Conservation (phyloP, 2,329 filamentous ascomycete species). For the Westerdykella ornata region DNA sequence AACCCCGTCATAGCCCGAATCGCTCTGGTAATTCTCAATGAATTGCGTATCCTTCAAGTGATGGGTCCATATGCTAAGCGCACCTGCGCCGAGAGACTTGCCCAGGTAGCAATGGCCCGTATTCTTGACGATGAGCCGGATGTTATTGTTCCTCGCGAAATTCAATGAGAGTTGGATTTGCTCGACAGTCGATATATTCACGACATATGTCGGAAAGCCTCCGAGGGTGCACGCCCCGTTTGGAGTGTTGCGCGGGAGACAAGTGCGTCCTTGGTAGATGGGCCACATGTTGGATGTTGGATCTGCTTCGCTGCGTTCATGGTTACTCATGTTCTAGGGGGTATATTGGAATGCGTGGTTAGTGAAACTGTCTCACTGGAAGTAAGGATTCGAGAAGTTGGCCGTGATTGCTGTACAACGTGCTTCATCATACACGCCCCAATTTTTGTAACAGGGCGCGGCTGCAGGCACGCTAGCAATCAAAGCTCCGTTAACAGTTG, state of each 20-base stretch:
- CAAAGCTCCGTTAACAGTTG: slow-evolving; percentile 27
- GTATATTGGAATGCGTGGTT: slow-evolving; percentile 1
- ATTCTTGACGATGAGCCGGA: slow-evolving; percentile 11
- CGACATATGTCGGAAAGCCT: slow-evolving; percentile 3
- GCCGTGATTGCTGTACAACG: slow-evolving; percentile 1
- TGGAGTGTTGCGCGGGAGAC: not conserved
- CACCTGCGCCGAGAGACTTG: slow-evolving; percentile 3
- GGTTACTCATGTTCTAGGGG: not conserved
- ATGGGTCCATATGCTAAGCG: slow-evolving; percentile 8
- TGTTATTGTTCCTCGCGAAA: slow-evolving; percentile 10
- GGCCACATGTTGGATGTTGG: slow-evolving; percentile 4
- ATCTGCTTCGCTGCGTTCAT: not conserved
- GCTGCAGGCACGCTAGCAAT: slow-evolving; percentile 30
- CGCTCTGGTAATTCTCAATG: slow-evolving; percentile 3
- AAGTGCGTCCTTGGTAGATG: slow-evolving; percentile 3
- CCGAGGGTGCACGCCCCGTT: slow-evolving; percentile 4
- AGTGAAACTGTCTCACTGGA: not conserved
- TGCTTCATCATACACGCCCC: slow-evolving; percentile 2
- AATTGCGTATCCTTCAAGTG: slow-evolving; percentile 8
- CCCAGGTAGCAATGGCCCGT: slow-evolving; percentile 11
- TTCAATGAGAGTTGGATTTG: slow-evolving; percentile 6
- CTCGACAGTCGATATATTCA: slow-evolving; percentile 4
- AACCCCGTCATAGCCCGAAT: slow-evolving; percentile 5
- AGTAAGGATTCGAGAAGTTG: slow-evolving; percentile 1
- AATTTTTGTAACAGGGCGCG: slow-evolving; percentile 22